Evolutionary conservation across 805 yeast species (phyloP), one percentile per base, ranked within the genome.

Genomic region (Wickerhamiella spandovensis): DNA sequence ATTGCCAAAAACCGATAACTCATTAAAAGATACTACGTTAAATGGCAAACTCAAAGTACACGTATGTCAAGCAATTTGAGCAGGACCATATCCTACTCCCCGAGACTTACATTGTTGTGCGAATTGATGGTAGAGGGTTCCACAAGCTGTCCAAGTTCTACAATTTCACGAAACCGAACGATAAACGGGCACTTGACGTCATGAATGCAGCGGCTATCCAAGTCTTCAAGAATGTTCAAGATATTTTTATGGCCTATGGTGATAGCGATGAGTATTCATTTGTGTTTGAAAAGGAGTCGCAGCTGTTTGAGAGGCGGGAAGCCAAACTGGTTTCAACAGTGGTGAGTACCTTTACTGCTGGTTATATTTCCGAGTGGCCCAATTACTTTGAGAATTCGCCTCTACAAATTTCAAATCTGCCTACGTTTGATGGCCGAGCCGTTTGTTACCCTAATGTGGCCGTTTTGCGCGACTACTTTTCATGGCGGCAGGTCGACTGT

Each of bases 191-290:
- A 0, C 65, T 92, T 30, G 67, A 70, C 1, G 75, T 88, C 53
- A 88, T 92, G 88, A 92, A 88, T 67, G 69, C 73, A 2, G 79
- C 95, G 3, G 97, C 97, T 0, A 58, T 63, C 53, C 74, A 76
- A 46, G 73, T 88, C 10, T 74, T 84, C 70, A 65, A 72, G 30
- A 72, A 75, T 38, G 76, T 86, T 41, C 77, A 83, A 8, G 97
- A 92, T 54, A 74, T 86, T 0, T 60, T 81, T 9, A 55, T 89
- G 63, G 95, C 95, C 0, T 92, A 83, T 62, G 98, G 98, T 0
- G 97, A 92, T 60, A 82, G 95, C 38, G 98, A 92, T 65, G 98
- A 92, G 67, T 92, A 84, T 63, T 82, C 90, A 13, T 90, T 90
- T 64, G 75, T 90, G 5, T 66, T 92, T 48, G 69, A 79, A 32